Evolutionary conservation across 257 asterid species (phyloP).

Genomic region (Solanum medicagineum): DNA sequence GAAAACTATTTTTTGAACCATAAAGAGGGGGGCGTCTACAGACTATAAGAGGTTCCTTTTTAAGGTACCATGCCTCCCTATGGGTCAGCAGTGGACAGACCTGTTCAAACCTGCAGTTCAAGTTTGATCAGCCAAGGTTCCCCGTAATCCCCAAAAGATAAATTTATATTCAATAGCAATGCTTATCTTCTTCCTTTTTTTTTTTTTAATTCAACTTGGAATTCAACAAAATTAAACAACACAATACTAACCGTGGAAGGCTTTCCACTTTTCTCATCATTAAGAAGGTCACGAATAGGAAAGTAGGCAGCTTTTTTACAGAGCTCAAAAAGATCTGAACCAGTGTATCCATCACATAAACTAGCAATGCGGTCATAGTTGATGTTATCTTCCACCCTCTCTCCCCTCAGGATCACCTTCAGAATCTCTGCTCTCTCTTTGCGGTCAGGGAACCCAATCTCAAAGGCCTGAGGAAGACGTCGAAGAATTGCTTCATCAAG

Average conservation of each 20-base stretch:
- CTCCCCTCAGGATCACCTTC: constrained; percentile 79
- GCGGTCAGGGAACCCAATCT: constrained; percentile 66
- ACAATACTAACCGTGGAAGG: constrained; percentile 35
- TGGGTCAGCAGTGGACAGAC: not conserved
- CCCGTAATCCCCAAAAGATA: not conserved
- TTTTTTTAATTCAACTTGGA: not conserved
- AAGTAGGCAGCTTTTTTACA: constrained; percentile 93
- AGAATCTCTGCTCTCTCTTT: constrained; percentile 64
- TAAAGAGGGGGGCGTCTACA: not conserved
- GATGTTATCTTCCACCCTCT: constrained; percentile 50
- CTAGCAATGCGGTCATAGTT: constrained; percentile 56
- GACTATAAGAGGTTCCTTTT: not conserved
- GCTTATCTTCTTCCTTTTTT: not conserved
- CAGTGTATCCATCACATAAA: constrained; percentile 75
- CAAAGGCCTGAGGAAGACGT: constrained; percentile 95
- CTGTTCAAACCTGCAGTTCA: not conserved
- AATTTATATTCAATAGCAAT: not conserved
- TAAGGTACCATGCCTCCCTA: not conserved
- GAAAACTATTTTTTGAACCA: not conserved
- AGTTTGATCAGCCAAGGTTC: not conserved
- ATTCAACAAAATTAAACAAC: not conserved
- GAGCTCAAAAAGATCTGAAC: constrained; percentile 87
- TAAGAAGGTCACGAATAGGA: constrained; percentile 68
- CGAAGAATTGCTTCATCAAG: constrained; percentile 97
- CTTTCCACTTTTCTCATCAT: constrained; percentile 61